Percentiles rank a stretch among this genome's conserved stretches.
phyloP scores from a whole-genome alignment of 768 basidiomycete genomes.

The Leccinum longicurvipes region DNA sequence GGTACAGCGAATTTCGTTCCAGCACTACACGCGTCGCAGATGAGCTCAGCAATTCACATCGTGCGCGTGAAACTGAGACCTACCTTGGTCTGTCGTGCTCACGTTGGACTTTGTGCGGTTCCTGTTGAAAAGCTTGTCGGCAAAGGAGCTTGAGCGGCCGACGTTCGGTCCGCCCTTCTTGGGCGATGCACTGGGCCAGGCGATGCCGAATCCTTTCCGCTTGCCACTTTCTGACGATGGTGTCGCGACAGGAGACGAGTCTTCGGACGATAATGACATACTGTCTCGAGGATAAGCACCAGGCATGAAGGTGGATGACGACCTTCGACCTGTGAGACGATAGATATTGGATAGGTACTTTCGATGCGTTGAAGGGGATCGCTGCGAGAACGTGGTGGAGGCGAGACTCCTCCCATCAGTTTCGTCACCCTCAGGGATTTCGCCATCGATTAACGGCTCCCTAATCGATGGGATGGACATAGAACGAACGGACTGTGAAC shows the following conservation, averaged over 20 bases:
- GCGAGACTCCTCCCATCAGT: constrained; percentile 31
- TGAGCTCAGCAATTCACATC: background rate
- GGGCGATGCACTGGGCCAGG: constrained; percentile 49
- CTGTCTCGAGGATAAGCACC: constrained; percentile 53
- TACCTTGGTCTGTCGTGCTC: constrained; percentile 45
- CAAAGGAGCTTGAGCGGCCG: constrained; percentile 55
- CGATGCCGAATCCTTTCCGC: constrained; percentile 32
- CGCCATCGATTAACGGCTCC: constrained; percentile 24
- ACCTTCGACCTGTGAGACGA: constrained; percentile 39
- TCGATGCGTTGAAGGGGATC: constrained; percentile 42
- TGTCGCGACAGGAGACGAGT: constrained; percentile 57
- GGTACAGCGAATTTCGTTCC: constrained; percentile 30
- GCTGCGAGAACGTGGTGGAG: constrained; percentile 46
- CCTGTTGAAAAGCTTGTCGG: constrained; percentile 57
- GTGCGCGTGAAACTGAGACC: constrained; percentile 18
- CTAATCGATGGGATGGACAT: constrained; percentile 30
- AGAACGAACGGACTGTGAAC: constrained; percentile 25
- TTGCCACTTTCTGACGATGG: constrained; percentile 46
- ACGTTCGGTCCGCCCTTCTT: constrained; percentile 46
- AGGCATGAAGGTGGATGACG: constrained; percentile 39
- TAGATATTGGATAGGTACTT: constrained; percentile 50
- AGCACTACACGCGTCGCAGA: background rate
- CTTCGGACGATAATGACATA: constrained; percentile 65
- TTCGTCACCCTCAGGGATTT: constrained; percentile 26
- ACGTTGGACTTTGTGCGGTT: constrained; percentile 51